Base-by-base conservation (phyloP, 2,329 filamentous ascomycete species). In the Fusarium cyanostomum region DNA sequence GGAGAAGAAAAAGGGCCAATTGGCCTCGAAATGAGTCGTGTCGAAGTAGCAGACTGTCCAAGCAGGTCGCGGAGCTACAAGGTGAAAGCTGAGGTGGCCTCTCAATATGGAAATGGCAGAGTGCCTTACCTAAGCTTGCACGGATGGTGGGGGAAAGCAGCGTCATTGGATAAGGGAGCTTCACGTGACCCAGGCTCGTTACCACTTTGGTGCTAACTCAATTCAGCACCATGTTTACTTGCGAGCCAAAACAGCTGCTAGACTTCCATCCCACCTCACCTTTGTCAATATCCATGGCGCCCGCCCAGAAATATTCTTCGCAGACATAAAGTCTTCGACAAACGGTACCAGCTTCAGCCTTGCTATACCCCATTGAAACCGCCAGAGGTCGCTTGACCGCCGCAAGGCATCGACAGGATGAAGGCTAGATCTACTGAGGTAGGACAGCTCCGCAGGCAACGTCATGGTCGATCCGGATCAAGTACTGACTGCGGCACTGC, bases 71-170 rank as follows among this genome's bases (percentile, higher is more conserved):
- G 59, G 51, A 67, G 71, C 66, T 71, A 49, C 37, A 44, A 54
- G 56, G 62, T 73, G 71, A 72, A 21, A 72, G 73, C 72, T 74
- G 71, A 75, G 73, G 73, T 75, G 73, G 73, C 73, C 73, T 75
- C 69, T 71, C 62, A 53, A 63, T 55, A 35, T 55, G 57, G 43
- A 44, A 57, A 21, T 27, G n/a, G 46, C 53, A 49, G 50, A 31
- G 21, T 9, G 10, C 39, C 49, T 71, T 72, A 70, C 65, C 50
- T 72, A 70, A 72, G 65, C 56, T 37, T 21, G 16, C 15, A 3
- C 15, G 15, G 28, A 28, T 57, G 27, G 53, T 28, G 57, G 38
- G 35, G 58, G 28, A 12, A n/a, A 6, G 8, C 27, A 27, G 57
- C 56, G 37, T 55, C 54, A 57, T 59, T 58, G 45, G 55, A 28